Evolutionary conservation across 768 basidiomycete genomes (phyloP).

Genomic region (Mycena maculata): DNA sequence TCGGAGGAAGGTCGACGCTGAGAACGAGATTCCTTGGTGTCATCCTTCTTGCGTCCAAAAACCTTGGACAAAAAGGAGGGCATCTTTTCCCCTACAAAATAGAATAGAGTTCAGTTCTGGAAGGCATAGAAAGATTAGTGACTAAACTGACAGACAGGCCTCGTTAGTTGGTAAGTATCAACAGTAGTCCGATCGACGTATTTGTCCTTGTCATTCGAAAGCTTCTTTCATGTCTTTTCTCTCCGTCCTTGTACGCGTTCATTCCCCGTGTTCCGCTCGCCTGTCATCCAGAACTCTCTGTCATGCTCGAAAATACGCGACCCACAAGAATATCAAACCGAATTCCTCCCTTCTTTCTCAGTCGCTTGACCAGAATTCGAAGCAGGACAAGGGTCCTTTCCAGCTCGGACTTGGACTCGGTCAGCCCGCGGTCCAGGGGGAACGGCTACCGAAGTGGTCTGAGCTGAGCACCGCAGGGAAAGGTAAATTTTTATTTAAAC

Average conservation of each 20-base stretch:
- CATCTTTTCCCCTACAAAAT: constrained; percentile 13
- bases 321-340: constrained; percentile 52
- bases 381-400: constrained; percentile 79
- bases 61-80: constrained; percentile 33
- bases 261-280: constrained; percentile 13
- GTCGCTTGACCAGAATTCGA: constrained; percentile 66
- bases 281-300: constrained; percentile 25
- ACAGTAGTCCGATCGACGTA: too few relatives aligned
- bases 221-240: constrained; percentile 18
- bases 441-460: constrained; percentile 80
- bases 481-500: constrained; percentile 57
- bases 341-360: constrained; percentile 69
- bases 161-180: constrained; percentile 10
- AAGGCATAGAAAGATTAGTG: constrained; percentile 15
- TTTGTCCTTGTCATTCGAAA: too few relatives aligned
- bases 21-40: constrained; percentile 49
- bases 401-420: constrained; percentile 79
- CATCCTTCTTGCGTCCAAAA: constrained; percentile 32
- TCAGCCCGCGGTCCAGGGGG: constrained; percentile 63
- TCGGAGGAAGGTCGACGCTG: constrained; percentile 51
- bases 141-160: constrained; percentile 18
- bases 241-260: not conserved
- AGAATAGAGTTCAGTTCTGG: constrained; percentile 25
- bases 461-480: constrained; percentile 83
- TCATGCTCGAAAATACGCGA: constrained; percentile 54